Evolutionary conservation across 164 flowering plant genomes (phyloP).

Genomic region (Sextonia rubra): DNA sequence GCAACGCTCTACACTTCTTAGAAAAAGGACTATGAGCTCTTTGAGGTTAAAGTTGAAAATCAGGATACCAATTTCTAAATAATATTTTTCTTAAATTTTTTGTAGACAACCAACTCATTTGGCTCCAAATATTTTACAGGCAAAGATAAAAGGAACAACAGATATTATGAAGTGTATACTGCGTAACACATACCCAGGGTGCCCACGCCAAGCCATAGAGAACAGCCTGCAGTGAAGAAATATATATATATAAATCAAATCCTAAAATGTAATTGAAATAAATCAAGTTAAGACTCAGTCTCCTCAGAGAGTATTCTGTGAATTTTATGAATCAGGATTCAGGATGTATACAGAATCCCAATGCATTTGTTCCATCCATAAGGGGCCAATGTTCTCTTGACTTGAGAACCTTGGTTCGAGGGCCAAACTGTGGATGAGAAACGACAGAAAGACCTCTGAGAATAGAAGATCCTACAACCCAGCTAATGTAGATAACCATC

Average conservation of each 20-base stretch:
- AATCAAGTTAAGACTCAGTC: neutral
- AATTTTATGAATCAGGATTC: neutral
- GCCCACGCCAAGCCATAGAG: slow-evolving; percentile 92
- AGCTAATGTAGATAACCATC: neutral
- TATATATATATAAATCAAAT: neutral
- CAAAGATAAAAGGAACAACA: neutral
- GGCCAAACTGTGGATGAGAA: neutral
- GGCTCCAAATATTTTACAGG: neutral
- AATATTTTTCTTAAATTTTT: neutral
- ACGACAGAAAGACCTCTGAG: neutral
- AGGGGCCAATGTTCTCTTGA: neutral
- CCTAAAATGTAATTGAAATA: neutral
- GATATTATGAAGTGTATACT: neutral
- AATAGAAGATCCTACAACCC: neutral
- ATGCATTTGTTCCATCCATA: neutral
- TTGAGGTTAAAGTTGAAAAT: neutral
- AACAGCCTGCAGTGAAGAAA: slow-evolving; percentile 44
- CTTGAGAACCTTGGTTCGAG: neutral
- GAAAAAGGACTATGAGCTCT: neutral
- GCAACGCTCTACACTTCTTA: too few species aligned
- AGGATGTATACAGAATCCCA: neutral
- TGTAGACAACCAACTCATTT: neutral
- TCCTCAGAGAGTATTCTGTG: neutral
- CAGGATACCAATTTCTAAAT: neutral
- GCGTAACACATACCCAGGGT: slow-evolving; percentile 62